Evolutionary conservation across 192 early-diverging fungal species (phyloP).

Genomic region (Gaertneriomyces sp.): DNA sequence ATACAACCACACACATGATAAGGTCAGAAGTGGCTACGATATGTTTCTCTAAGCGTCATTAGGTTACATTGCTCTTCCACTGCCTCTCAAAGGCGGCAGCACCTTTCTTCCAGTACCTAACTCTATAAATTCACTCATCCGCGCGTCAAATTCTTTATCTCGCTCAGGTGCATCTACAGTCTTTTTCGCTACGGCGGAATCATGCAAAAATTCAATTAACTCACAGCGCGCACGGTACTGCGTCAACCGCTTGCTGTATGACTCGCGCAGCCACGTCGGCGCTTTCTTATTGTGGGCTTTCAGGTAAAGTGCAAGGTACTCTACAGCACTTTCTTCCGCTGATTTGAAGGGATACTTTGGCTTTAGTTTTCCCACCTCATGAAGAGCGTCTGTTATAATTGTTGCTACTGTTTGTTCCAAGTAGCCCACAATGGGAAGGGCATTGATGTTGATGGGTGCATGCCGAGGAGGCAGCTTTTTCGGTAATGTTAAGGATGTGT

Average conservation of each 20-base stretch:
- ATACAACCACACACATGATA: no score
- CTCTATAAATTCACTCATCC: constrained; percentile 15
- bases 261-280: constrained; percentile 40
- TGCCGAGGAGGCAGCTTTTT: constrained; percentile 49
- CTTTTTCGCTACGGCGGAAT: neutral
- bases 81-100: neutral
- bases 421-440: constrained; percentile 52
- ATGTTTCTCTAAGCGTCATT: no score
- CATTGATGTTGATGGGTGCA: constrained; percentile 32
- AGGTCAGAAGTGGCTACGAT: no score
- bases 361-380: constrained; percentile 35
- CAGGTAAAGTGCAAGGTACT: constrained; percentile 50
- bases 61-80: no score
- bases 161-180: neutral
- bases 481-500: constrained; percentile 39
- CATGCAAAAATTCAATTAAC: constrained; percentile 19
- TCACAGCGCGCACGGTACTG: constrained; percentile 40
- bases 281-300: constrained; percentile 51
- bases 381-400: constrained; percentile 37
- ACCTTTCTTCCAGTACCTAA: neutral
- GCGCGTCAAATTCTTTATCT: constrained; percentile 3
- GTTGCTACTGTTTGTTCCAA: constrained; percentile 51
- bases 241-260: constrained; percentile 32
- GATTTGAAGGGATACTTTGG: constrained; percentile 54
- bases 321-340: constrained; percentile 38